phyloP scores from a whole-genome alignment of 352 stramenopile genomes.

The Phytophthora multivora region DNA sequence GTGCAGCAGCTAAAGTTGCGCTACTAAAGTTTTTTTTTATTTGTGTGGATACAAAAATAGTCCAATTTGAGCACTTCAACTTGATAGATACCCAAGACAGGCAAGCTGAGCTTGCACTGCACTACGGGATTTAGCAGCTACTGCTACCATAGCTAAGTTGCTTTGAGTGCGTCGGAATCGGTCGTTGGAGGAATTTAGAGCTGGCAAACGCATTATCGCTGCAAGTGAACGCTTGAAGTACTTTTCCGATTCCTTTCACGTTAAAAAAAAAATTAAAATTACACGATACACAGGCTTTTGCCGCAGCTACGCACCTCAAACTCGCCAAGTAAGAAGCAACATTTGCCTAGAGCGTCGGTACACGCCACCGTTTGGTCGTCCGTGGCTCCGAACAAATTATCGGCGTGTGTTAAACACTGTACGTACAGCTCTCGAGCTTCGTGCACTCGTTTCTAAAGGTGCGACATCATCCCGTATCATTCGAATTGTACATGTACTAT shows the following conservation, averaged over 20 bases:
- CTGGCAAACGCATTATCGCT: constrained; percentile 13
- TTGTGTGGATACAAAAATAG: constrained; percentile 1
- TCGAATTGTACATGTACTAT: not conserved
- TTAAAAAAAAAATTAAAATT: constrained; percentile 1
- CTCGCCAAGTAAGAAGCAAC: constrained; percentile 56
- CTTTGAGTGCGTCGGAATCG: constrained; percentile 49
- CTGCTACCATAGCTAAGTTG: constrained; percentile 66
- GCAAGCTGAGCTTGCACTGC: constrained; percentile 26
- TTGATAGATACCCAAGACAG: constrained; percentile 12
- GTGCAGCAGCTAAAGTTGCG: constrained; percentile 9
- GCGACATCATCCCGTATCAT: not conserved
- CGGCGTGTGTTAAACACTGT: constrained; percentile 36
- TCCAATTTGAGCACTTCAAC: constrained; percentile 14
- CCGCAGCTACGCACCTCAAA: constrained; percentile 41
- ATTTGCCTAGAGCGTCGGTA: constrained; percentile 55
- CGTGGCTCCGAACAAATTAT: constrained; percentile 27
- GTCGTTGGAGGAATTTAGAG: constrained; percentile 10
- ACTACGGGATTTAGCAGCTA: constrained; percentile 39
- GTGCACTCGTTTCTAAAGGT: constrained; percentile 42
- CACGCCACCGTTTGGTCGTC: constrained; percentile 36
- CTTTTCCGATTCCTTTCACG: constrained; percentile 44
- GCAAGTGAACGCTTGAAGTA: constrained; percentile 48
- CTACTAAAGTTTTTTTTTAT: not conserved
- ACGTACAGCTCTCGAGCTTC: constrained; percentile 44
- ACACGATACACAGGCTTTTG: too few relatives aligned